Base-by-base conservation (phyloP, 2,329 filamentous ascomycete genomes). In the Aspergillus terreus region DNA sequence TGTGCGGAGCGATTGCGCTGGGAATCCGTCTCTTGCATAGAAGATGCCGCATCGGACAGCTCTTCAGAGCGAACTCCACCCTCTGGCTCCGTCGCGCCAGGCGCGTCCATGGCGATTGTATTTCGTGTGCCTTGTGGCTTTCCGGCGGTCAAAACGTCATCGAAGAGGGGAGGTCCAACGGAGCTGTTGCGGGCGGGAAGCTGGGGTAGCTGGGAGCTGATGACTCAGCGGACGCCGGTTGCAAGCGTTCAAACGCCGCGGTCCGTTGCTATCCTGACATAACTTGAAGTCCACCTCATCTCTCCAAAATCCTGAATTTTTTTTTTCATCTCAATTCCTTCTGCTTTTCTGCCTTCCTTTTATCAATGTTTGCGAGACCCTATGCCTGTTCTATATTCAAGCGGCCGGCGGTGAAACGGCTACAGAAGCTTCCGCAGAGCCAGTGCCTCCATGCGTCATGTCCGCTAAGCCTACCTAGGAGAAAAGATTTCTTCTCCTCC, bases 401-500 rank as follows among this genome's bases (percentile, higher is more conserved):
- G 55, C 60, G 63, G 48, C 57, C 64, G 17, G 50, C 59, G 25
- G 51, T 59, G 27, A 55, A 59, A 25, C 58, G 56, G 41, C 46
- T 64, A 11, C 50, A 64, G 17, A 61, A 56, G 36, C 67, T 62
- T 50, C 60, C 69, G 19, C 66, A 66, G 25, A 67, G 62, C 50
- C 70, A 69, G 36, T 63, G 64, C 47, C 58, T 70, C 9, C 70
- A 67, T 52, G 67, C 63, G 33, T 65, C 63, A 15, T 60, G 67
- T 14, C 63, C 66, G 55, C 67, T 71, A 49, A 61, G 62, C 51
- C 62, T 65, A 36, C 68, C 64, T n/a, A 80, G 82, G 10, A 78
- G 80, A 51, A 82, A 80, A 57, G 80, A 71, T 62, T 87, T 87
- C 69, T 88, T 86, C 69, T 86, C 84, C 11, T 86, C 84, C 21